A percentile compares a stretch with the other conserved stretches of the same genome.
Evolutionary conservation across 208 protist species (phyloP).

Genomic region (Kentomonas sorsogonicus): DNA sequence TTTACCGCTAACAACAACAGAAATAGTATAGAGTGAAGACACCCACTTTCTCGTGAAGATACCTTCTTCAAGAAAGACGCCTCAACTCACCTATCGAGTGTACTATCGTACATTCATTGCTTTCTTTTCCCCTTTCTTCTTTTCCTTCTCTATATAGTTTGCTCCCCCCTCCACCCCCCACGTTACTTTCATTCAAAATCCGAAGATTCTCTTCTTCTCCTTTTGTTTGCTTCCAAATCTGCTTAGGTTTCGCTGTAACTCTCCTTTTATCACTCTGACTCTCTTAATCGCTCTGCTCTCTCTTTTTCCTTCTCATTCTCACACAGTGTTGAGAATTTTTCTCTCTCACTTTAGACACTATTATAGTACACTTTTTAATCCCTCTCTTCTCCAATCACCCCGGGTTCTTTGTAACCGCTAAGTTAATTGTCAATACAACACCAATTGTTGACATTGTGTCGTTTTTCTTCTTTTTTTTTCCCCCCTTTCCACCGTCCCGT

Average conservation of each 20-base stretch:
- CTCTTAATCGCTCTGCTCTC: not conserved
- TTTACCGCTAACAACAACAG: too few species aligned
- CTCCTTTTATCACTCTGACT: not conserved
- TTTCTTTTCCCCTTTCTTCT: conserved; percentile 6
- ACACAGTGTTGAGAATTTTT: not conserved
- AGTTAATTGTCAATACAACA: not conserved
- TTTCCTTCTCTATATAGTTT: too few species aligned
- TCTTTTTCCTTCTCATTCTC: too few species aligned
- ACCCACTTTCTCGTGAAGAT: too few species aligned
- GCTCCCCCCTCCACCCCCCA: not conserved
- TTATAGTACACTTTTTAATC: too few species aligned
- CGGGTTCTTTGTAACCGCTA: not conserved
- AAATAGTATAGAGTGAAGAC: too few species aligned
- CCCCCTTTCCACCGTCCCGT: not conserved
- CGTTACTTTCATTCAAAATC: not conserved
- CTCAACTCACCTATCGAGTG: not conserved
- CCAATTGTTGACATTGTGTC: not conserved
- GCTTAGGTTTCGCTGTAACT: not conserved
- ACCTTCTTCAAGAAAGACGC: too few species aligned
- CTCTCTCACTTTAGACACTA: not conserved
- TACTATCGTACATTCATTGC: not conserved
- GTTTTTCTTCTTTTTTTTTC: not conserved
- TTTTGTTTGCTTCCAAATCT: not conserved
- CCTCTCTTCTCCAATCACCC: too few species aligned
- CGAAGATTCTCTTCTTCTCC: not conserved